These are phyloP conservation scores for Mimosa pudica DNA, from an alignment of 306 rosid species.

Conservation along the genomic window DNA sequence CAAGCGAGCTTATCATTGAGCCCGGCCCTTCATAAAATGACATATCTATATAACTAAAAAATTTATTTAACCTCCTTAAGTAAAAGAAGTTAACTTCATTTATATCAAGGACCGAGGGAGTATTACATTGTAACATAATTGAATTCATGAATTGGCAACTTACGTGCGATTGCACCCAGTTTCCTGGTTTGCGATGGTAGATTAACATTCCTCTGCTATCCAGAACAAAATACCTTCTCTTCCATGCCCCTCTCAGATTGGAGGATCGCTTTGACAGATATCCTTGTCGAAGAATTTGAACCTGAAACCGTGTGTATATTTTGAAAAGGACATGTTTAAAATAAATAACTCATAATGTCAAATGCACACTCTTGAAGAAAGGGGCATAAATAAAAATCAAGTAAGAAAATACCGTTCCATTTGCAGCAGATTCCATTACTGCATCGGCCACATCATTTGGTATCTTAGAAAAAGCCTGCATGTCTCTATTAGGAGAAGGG, in stretches of 20 bases:
- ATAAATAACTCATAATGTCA: neutral
- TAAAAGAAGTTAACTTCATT: too few relatives aligned
- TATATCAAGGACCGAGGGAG: too few relatives aligned
- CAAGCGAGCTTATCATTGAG: too few relatives aligned
- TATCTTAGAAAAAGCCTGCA: constrained; percentile 53
- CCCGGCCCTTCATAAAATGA: too few relatives aligned
- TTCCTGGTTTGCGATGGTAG: constrained; percentile 77
- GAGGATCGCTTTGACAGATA: constrained; percentile 83
- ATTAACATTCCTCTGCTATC: constrained; percentile 79
- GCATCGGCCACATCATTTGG: constrained; percentile 59
- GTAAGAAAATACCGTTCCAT: constrained; percentile 62
- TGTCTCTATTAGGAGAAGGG: constrained; percentile 47
- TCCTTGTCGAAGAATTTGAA: constrained; percentile 78
- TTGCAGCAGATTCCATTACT: constrained; percentile 67
- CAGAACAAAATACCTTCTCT: constrained; percentile 80
- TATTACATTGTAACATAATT: constrained; percentile 10
- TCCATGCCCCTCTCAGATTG: constrained; percentile 83
- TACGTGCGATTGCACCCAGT: constrained; percentile 51
- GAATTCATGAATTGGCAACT: constrained; percentile 39
- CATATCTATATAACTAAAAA: too few relatives aligned
- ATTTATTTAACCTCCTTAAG: too few relatives aligned
- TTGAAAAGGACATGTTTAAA: constrained; percentile 8
- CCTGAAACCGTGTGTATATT: constrained; percentile 43
- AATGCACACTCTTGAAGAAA: constrained; percentile 4
- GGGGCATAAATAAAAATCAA: neutral